Base-by-base conservation (phyloP, 139 green algal species). In the Chlorella vulgaris region DNA sequence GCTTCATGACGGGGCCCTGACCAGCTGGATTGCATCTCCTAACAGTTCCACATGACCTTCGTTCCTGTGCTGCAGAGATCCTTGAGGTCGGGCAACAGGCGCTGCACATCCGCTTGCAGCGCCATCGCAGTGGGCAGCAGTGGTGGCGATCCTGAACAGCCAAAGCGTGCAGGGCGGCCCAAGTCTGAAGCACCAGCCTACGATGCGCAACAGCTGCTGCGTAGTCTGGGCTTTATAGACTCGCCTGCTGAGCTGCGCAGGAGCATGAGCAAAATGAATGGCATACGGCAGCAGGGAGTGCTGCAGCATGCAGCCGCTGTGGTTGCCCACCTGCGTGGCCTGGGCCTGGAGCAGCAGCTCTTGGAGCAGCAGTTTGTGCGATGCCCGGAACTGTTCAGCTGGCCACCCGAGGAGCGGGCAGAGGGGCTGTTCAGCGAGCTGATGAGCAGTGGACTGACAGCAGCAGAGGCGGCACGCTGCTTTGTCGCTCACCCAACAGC, bases 381-480 rank as follows among this genome's bases (percentile, higher is more conserved):
- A 21, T 69, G 62, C 29, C 62, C 62, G 6, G 29, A 43, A 10
- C 62, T 69, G 62, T 69, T 69, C 62, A 69, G 62, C 62, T 69
- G 62, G 62, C 29, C 62, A 29, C 29, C 29, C 3, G 62, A 69
- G 62, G 28, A 69, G 62, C 62, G 62, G 62, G 62, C 62, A 35
- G 62, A n/a, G 29, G 29, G 26, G 62, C 62, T 69, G 29, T 69
- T 69, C 39, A 18, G 29, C 29, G 5, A 69, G 62, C 62, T 69
- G 62, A 31, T 69, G 62, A 58, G 15, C 47, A 58, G 47, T 69
- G 62, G 62, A 8, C 29, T 69, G 62, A 43, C 62, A 31, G 62
- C 62, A 8, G 62, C 62, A 28, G 62, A 10, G 4, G 62, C 62
- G 39, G 62, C 62, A 69, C 7, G 2, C 8, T 69, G 62, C 31